phyloP scores from a whole-genome alignment of 768 basidiomycete species.

The Phlebiopsis gigantea region DNA sequence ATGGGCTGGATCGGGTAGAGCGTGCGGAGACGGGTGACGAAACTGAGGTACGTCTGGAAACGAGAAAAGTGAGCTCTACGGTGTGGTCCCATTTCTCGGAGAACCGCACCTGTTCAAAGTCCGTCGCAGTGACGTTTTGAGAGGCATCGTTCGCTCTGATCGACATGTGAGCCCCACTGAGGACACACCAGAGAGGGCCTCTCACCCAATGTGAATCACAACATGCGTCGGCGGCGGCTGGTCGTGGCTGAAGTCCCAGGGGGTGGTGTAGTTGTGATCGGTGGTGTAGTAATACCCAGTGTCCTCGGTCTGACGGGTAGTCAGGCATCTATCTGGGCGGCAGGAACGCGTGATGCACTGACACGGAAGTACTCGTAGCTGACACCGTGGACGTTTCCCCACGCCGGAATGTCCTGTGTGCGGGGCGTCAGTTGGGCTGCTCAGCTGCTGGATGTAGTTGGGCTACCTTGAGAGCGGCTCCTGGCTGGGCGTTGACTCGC shows the following conservation, averaged over 20 bases:
- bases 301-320: conserved; percentile 44
- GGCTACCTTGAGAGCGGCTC: conserved; percentile 40
- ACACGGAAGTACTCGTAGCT: conserved; percentile 48
- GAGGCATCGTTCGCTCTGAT: conserved; percentile 50
- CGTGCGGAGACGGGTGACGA: conserved; percentile 39
- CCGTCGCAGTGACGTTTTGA: conserved; percentile 40
- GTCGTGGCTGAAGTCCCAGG: conserved; percentile 50
- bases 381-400: conserved; percentile 48
- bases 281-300: conserved; percentile 47
- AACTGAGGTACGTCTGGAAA: conserved; percentile 42
- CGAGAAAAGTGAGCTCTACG: no score
- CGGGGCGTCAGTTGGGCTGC: neutral
- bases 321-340: neutral
- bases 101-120: conserved; percentile 36
- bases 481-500: conserved; percentile 48
- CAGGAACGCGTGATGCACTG: neutral
- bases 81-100: no score
- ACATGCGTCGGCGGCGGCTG: conserved; percentile 43
- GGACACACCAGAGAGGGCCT: neutral
- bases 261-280: conserved; percentile 57
- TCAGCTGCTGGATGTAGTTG: neutral
- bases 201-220: conserved; percentile 52
- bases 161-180: neutral
- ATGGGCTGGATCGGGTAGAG: conserved; percentile 42
- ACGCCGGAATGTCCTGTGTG: conserved; percentile 42